Conservation (phyloP, 352 stramenopile genomes). For the Peronospora belbahrii region DNA sequence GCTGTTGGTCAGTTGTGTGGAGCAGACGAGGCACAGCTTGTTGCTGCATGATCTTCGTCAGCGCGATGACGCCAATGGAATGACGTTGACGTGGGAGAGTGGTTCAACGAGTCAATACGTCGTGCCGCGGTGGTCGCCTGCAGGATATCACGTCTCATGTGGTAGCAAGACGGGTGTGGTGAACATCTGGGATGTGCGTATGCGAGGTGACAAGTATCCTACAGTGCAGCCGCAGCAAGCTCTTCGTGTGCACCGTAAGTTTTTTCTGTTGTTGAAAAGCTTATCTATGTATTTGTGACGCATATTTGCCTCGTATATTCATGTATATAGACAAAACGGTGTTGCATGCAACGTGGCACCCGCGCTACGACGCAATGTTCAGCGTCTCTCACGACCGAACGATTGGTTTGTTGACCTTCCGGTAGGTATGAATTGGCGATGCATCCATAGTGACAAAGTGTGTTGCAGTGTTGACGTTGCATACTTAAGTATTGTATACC, state of each 20-base stretch:
- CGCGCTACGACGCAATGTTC: conserved; percentile 78
- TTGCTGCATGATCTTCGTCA: conserved; percentile 69
- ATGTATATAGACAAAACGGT: conserved; percentile 65
- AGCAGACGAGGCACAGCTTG: conserved; percentile 56
- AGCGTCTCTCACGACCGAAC: conserved; percentile 78
- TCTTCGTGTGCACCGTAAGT: conserved; percentile 70
- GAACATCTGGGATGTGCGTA: conserved; percentile 75
- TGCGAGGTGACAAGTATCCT: conserved; percentile 48
- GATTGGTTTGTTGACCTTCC: conserved; percentile 70
- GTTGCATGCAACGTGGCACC: conserved; percentile 80
- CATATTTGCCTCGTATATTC: conserved; percentile 5
- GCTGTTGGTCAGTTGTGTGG: conserved; percentile 65
- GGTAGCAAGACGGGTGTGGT: conserved; percentile 57
- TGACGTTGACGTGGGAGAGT: conserved; percentile 64
- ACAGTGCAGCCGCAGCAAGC: conserved; percentile 63
- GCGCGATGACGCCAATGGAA: conserved; percentile 34
- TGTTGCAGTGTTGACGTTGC: too few relatives aligned
- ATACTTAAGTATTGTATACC: neutral
- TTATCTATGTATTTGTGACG: conserved; percentile 6
- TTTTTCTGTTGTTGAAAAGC: neutral
- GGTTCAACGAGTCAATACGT: conserved; percentile 79
- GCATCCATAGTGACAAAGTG: neutral
- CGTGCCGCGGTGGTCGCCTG: conserved; percentile 71
- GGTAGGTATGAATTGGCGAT: conserved; percentile 15
- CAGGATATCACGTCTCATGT: conserved; percentile 61